Conservation (phyloP, 129 eudicot species). For the Helianthus tuberosus region DNA sequence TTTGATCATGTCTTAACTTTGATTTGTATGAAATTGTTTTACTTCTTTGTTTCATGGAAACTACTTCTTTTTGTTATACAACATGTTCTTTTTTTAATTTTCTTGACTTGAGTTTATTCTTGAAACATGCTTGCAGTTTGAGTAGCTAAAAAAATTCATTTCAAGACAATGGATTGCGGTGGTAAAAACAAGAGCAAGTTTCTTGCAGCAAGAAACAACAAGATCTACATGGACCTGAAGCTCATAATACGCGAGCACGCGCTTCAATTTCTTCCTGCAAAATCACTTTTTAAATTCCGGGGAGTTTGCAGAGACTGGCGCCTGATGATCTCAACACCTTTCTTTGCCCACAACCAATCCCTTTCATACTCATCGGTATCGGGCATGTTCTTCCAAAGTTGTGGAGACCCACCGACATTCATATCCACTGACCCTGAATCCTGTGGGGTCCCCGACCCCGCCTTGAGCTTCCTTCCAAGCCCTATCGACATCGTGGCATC, state of each 20-base stretch:
- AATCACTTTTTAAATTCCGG: constrained; percentile 47
- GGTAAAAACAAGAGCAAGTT: constrained; percentile 34
- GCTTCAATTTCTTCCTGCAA: constrained; percentile 68
- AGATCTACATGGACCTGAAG: constrained; percentile 53
- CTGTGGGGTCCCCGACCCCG: constrained; percentile 61
- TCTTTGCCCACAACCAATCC: constrained; percentile 67
- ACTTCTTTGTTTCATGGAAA: constrained; percentile 8
- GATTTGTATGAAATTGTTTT: background rate
- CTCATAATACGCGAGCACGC: constrained; percentile 54
- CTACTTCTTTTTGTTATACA: background rate
- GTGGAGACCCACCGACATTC: constrained; percentile 36
- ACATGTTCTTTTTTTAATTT: background rate
- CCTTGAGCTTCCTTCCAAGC: constrained; percentile 58
- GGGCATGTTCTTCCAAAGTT: constrained; percentile 51
- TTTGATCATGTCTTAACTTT: background rate
- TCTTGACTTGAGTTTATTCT: constrained; percentile 16
- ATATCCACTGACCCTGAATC: constrained; percentile 45
- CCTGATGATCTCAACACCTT: constrained; percentile 47
- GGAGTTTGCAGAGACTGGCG: constrained; percentile 67
- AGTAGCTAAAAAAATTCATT: constrained; percentile 30
- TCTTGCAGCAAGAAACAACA: constrained; percentile 31
- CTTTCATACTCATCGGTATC: constrained; percentile 28
- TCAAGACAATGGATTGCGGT: constrained; percentile 42
- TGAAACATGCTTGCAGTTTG: constrained; percentile 25
- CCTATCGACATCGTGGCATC: constrained; percentile 50